Evolutionary conservation across 371 early-diverging fungal species (phyloP).

Genomic region (Nematocida minor): DNA sequence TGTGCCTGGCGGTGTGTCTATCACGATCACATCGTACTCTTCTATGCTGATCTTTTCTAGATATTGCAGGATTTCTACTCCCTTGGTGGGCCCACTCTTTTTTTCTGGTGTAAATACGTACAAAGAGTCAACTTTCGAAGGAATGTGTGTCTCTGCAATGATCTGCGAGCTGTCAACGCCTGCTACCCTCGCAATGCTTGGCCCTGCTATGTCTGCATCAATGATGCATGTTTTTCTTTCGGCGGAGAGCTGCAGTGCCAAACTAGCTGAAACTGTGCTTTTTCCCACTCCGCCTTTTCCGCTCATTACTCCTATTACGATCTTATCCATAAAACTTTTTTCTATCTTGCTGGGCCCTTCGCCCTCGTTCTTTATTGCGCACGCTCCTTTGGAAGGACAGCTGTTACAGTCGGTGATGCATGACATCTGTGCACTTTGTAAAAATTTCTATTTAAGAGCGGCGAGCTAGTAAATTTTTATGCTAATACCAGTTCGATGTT

Average conservation of each 20-base stretch:
- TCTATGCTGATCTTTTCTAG: slow-evolving; percentile 32
- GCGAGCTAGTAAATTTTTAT: slow-evolving; percentile 65
- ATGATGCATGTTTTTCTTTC: slow-evolving; percentile 40
- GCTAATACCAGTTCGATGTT: slow-evolving; percentile 90
- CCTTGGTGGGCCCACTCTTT: slow-evolving; percentile 40
- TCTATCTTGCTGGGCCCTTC: not conserved
- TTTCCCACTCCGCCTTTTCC: slow-evolving; percentile 85
- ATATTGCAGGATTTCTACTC: slow-evolving; percentile 17
- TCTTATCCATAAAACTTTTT: slow-evolving; percentile 64
- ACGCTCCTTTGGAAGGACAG: slow-evolving; percentile 12
- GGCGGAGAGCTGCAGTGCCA: slow-evolving; percentile 5
- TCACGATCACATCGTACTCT: slow-evolving; percentile 54
- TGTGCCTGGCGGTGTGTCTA: slow-evolving; percentile 66
- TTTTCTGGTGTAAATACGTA: slow-evolving; percentile 51
- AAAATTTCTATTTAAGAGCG: slow-evolving; percentile 4
- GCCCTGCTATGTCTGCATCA: slow-evolving; percentile 65
- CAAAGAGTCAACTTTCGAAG: slow-evolving; percentile 4
- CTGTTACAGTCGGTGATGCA: not conserved
- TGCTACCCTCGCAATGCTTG: slow-evolving; percentile 59
- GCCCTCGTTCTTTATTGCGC: not conserved
- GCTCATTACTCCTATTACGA: slow-evolving; percentile 86
- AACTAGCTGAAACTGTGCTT: slow-evolving; percentile 71
- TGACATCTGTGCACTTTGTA: not conserved
- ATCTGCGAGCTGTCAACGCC: slow-evolving; percentile 40
- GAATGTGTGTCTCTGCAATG: slow-evolving; percentile 10